Base-by-base conservation (phyloP, 208 protist species). In the Crithidia sp. region DNA sequence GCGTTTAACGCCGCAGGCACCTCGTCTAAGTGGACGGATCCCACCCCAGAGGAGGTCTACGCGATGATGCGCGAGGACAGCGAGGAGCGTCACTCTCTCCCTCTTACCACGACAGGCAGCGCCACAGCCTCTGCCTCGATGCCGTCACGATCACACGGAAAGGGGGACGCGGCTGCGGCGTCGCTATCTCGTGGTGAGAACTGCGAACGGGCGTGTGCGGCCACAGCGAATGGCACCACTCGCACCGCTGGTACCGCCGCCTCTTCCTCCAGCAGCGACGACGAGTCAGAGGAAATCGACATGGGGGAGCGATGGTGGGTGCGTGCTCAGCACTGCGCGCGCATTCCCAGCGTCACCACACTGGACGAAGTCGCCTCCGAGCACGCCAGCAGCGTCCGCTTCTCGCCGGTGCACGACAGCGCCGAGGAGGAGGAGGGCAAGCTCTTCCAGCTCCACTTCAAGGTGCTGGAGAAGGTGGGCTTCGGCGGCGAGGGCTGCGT, bases 361-460 rank as follows among this genome's bases (percentile, higher is more conserved):
- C 54, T 64, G 53, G 73, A 78, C 57, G 72, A 79, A 16, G 58
- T 59, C 1, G 7, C 71, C 9, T 72, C 76, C 2, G 63, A 76
- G 3, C 45, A 43, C n/a, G 28, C 36, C 10, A 74, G 77, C 61
- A 78, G 71, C 63, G 41, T 43, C 36, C 58, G 63, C 40, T 53
- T 61, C 17, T 75, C 76, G 6, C 64, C 57, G n/a, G 67, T 47
- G 5, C 54, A 64, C 44, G 54, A 44, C n/a, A 54, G 36, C 40
- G 44, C 68, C 16, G 68, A 67, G n/a, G 67, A 67, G n/a, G 67
- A 72, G n/a, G 74, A 90, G 19, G 75, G 74, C 10, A 76, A 84
- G 16, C 72, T 96, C 13, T 93, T 96, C 72, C 82, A 94, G 71
- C 68, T 84, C 65, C 87, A 94, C 60, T 94, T 96, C 77, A 81